A percentile compares a stretch with the other conserved stretches of the same genome.
These are phyloP conservation scores for Eudorina sp. DNA, from an alignment of 139 green algal species.

Conservation along the genomic window DNA sequence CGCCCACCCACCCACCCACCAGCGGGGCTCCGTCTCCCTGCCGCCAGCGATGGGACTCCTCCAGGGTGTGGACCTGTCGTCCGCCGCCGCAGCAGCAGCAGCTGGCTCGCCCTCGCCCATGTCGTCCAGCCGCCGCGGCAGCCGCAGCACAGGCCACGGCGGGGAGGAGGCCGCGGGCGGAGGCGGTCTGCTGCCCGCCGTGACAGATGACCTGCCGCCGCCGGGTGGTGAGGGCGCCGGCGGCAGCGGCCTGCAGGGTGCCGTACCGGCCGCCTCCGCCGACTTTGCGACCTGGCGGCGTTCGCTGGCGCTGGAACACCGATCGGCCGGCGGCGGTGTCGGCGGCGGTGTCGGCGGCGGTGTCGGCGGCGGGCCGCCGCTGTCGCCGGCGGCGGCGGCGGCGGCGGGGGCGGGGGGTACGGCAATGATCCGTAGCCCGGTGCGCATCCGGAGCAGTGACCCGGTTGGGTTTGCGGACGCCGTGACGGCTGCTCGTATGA, in stretches of 20 bases:
- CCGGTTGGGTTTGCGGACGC: conserved; percentile 35
- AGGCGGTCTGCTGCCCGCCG: too few relatives aligned
- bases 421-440: background rate
- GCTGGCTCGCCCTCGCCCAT: too few relatives aligned
- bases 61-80: too few relatives aligned
- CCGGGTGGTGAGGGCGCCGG: too few relatives aligned
- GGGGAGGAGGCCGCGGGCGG: background rate
- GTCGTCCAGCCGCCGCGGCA: background rate
- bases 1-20: too few relatives aligned
- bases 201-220: too few relatives aligned
- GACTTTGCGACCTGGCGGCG: background rate
- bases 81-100: too few relatives aligned
- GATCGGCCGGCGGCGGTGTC: background rate
- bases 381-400: background rate
- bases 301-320: background rate
- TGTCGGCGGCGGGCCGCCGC: background rate
- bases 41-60: too few relatives aligned
- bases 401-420: background rate
- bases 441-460: conserved; percentile 31
- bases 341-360: background rate
- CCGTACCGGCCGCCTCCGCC: background rate
- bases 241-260: background rate
- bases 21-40: too few relatives aligned
- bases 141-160: background rate
- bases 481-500: conserved; percentile 15